Evolutionary conservation across 2,329 filamentous ascomycete species (phyloP), one percentile per base, ranked within the genome.

Genomic region (Clarireedia hainanense): DNA sequence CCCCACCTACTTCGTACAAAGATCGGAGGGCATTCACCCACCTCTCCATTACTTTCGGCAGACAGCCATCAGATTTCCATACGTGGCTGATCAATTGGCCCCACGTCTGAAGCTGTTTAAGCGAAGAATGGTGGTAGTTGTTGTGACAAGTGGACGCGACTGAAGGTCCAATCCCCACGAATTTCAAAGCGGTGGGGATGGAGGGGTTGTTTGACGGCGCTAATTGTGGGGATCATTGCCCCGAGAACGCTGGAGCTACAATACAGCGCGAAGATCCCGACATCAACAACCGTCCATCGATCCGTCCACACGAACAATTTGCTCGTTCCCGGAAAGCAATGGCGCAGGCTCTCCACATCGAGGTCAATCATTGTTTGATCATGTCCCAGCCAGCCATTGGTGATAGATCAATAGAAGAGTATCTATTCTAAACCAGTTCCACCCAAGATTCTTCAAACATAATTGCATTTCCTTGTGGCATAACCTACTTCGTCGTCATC

Each of bases 281-380:
- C n/a, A 20, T 54, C 52, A 54, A 53, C 30, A 27, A 46, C 23
- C 15, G 23, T 36, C 26, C 26, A 34, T n/a, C 24, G n/a, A n/a
- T 36, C 27, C 27, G 23, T 48, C 45, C 45, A 54, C 34, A 23
- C 20, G 17, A 49, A n/a, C 36, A 20, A 49, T 23, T 20, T 20
- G 17, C 17, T 23, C 20, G 20, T 45, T 45, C 42, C 42, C 23
- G 20, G 9, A 20, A 45, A 6, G 5, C 37, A 17, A 49, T 48
- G 20, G n/a, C 45, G 17, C 45, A 43, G 50, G 45, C 52, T 55
- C 45, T 54, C 51, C 52, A 55, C 46, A 49, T 42, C 24, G 0
- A 30, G 9, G 15, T n/a, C 48, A 43, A 27, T 17, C 34, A 49
- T 42, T 26, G 46, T 3, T 15, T 49, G 46, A 23, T 34, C 34